Conservation (phyloP, 2,329 filamentous ascomycete genomes). For the Fusarium napiforme region DNA sequence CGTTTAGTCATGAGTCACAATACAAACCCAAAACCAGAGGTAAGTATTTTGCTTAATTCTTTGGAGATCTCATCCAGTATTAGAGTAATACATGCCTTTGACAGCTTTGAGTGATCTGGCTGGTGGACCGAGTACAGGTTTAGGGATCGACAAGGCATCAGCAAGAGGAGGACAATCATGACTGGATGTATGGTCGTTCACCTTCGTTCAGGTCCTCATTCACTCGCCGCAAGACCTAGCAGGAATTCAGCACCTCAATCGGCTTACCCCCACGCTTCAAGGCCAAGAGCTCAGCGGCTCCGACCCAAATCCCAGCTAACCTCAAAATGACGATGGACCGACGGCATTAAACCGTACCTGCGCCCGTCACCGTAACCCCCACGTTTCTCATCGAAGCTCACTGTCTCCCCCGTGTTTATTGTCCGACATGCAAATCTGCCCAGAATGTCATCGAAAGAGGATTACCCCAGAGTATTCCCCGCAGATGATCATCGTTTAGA, state of each 20-base stretch:
- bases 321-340: not conserved
- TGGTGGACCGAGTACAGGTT: not conserved
- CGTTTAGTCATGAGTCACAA: no score
- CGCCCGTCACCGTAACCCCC: not conserved
- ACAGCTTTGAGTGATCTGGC: rapidly evolving
- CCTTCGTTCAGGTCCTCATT: no score
- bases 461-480: not conserved
- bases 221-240: not conserved
- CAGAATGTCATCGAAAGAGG: not conserved
- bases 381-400: not conserved
- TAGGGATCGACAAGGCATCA: not conserved
- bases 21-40: no score
- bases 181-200: not conserved
- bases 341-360: not conserved
- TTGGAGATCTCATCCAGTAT: no score
- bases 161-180: rapidly evolving
- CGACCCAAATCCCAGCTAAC: not conserved
- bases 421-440: not conserved
- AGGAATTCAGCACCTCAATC: not conserved
- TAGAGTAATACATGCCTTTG: no score
- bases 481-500: not conserved
- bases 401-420: conserved; percentile 8
- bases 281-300: rapidly evolving
- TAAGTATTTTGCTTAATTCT: no score
- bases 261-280: not conserved